Evolutionary conservation across 2,329 filamentous ascomycete genomes (phyloP), one percentile per base, ranked within the genome.

Genomic region (Bipolaris bicolor): DNA sequence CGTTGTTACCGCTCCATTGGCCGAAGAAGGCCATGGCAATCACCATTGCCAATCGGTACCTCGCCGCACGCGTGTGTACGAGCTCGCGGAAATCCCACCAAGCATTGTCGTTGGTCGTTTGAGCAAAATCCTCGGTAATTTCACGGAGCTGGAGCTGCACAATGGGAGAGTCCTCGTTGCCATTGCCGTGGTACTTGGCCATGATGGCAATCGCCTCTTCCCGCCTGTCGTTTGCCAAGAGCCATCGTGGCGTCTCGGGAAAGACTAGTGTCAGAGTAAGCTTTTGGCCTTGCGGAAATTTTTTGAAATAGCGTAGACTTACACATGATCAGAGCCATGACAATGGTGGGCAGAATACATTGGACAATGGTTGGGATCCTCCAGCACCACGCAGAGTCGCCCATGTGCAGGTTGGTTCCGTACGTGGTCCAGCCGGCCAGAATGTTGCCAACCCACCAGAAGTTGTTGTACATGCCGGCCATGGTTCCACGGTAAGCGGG

Each of bases 401-500:
- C 64, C 41, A 80, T 71, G 52, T 76, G 74, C 15, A 65, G 62
- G 46, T 73, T 73, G 5, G 64, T 72, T 24, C 73, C 73, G 48
- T 74, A 76, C n/a, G 82, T 83, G 0, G 81, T 81, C 78, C 82
- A 84, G 2, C 80, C 80, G n/a, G 83, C 82, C 2, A 84, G 58
- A 48, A 84, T 84, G 54, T 82, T 83, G 3, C 83, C 85, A 2
- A 78, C 40, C 69, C 74, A 77, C 74, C 75, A 78, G 61, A 77
- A 76, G 57, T 74, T 77, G 62, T 82, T 82, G 64, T 80, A 84
- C 67, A 87, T 79, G 22, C 84, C 86, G 3, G 84, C 85, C 74
- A 87, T 81, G 18, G 83, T 80, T 31, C 85, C 86, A 61, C 86
- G 80, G 67, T 85, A 86, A 3, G 82, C 82, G 0, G 86, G 86